Evolutionary conservation across 192 early-diverging fungal species (phyloP), one percentile per base, ranked within the genome.

Genomic region (Dimargaris cristalligena): DNA sequence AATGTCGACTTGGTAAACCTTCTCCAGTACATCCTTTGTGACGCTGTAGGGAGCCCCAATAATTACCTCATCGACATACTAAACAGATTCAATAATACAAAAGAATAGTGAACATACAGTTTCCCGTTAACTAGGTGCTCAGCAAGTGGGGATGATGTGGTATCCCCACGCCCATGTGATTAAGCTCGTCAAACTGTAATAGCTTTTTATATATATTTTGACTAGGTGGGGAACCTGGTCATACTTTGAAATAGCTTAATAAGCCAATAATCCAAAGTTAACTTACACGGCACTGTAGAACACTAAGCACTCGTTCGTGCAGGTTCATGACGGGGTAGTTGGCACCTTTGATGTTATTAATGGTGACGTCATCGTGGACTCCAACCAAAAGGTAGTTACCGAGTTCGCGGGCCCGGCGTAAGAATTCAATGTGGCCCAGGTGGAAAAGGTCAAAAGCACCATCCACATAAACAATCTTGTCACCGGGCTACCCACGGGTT

Each of bases 361-460:
- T 88, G 4, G 83, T 82, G 78, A 83, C 79, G 74, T 94, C 94
- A 54, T 92, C 88, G 66, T 92, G 90, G 28, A 97, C 76, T 34
- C 92, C 94, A 20, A 95, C 94, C 44, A 97, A 76, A 58, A 97
- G 71, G 58, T 88, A 97, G 71, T 91, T 81, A 44, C 94, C 92
- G 49, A 83, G 69, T 56, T 78, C 80, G 62, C 81, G 89, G 29
- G 89, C 91, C 60, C 84, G 79, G 64, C 82, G 83, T 65, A 97
- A 71, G 72, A 94, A 93, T 68, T 93, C 88, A 33, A 33, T 58
- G 26, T 58, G 57, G 23, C 44, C 84, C 85, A 29, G 82, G 66
- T 94, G 94, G 80, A 97, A 97, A 61, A 97, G 68, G 62, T 97
- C 94, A 74, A 94, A 97, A 16, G 89, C 88, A 23, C 94, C 94